Base-by-base conservation (phyloP, 2,329 filamentous ascomycete genomes). In the Cladosporium sp. region DNA sequence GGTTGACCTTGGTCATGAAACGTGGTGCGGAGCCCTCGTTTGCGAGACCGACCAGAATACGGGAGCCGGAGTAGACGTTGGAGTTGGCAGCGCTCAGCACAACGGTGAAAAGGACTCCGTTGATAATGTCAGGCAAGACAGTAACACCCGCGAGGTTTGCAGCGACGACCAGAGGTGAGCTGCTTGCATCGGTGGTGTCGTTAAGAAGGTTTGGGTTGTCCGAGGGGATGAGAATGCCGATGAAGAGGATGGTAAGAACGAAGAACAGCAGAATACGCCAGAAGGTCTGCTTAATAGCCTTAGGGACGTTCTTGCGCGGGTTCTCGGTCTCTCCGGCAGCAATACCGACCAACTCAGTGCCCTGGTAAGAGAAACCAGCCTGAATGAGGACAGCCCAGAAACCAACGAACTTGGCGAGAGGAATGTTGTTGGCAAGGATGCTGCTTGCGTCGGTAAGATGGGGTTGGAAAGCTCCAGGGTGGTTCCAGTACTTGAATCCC, bases 21-120 rank as follows among this genome's bases (percentile, higher is more conserved):
- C 76, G 78, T 0, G 84, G 84, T 0, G 85, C 84, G 28, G 80
- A 80, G 18, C 82, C 81, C 64, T 85, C 89, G 47, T 90, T 83
- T 0, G 89, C 89, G 1, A 92, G 79, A 1, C 89, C 89, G 68
- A 89, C 90, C 1, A 92, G 80, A 38, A 87, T 89, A 41, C 89
- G 85, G 6, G 87, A 90, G 0, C 88, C 88, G 71, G 87, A 90
- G 75, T 90, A 91, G 64, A 86, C 83, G 71, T 87, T 87, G 15
- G 86, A 89, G 77, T 91, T 91, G 0, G 89, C 89, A 0, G 89
- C 89, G 30, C 86, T 89, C 70, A 88, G 87, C 3, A 88, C 88
- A 0, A 89, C 87, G 0, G 87, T 88, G 21, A 92, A 80, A 54
- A 93, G 84, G 76, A 91, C 84, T 14, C 88, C 89, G 72, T 93